Evolutionary conservation across 805 yeast species (phyloP).

Genomic region (Tetrapisispora iriomotensis): DNA sequence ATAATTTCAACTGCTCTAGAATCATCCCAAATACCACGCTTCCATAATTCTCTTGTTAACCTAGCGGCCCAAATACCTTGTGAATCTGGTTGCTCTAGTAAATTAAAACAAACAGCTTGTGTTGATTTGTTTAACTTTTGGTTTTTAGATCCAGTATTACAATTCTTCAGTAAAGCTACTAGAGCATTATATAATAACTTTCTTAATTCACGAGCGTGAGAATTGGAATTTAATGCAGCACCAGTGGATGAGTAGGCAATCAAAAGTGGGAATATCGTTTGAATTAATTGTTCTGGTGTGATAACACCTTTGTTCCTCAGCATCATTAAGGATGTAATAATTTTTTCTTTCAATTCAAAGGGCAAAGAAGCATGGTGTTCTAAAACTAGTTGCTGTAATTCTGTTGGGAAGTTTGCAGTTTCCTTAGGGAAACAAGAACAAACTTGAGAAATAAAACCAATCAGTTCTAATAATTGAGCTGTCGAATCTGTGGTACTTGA

Average conservation of each 20-base stretch:
- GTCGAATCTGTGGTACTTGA: conserved; percentile 24
- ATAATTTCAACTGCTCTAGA: conserved; percentile 93
- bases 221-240: conserved; percentile 36
- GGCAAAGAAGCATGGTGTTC: conserved; percentile 74
- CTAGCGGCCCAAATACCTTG: conserved; percentile 96
- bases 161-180: conserved; percentile 66
- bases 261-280: conserved; percentile 79
- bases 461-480: conserved; percentile 62
- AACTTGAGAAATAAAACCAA: conserved; percentile 88
- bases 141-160: conserved; percentile 81
- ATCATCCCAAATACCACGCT: conserved; percentile 98
- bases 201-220: conserved; percentile 73
- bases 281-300: conserved; percentile 69
- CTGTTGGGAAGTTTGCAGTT: conserved; percentile 76
- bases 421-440: conserved; percentile 84
- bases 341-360: conserved; percentile 83
- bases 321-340: conserved; percentile 82
- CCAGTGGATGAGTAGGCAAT: conserved; percentile 48
- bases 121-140: conserved; percentile 83
- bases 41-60: conserved; percentile 90
- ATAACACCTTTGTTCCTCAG: conserved; percentile 77
- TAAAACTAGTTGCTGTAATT: conserved; percentile 54
- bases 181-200: conserved; percentile 73
- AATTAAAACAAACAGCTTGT: conserved; percentile 82
- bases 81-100: conserved; percentile 68